Conservation (phyloP, 2,329 filamentous ascomycete species). For the Coniella lustricola region DNA sequence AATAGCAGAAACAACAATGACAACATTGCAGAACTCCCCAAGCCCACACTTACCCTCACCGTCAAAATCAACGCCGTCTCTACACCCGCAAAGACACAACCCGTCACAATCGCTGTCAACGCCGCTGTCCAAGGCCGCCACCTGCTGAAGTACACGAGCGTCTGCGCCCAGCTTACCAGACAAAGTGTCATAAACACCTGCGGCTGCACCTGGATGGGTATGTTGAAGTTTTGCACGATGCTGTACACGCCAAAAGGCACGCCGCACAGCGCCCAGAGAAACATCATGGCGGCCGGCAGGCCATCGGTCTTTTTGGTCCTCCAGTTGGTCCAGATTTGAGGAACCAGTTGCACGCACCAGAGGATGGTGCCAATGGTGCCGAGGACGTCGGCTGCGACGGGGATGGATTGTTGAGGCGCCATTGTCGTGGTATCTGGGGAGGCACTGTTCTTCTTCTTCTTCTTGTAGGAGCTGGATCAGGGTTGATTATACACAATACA, state of each 20-base stretch:
- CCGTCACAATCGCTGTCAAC: conserved; percentile 32
- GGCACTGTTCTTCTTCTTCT: too few relatives aligned
- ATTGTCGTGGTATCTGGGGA: not conserved
- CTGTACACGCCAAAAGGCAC: conserved; percentile 35
- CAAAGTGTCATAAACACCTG: conserved; percentile 33
- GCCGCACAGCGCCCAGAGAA: conserved; percentile 53
- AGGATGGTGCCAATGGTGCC: conserved; percentile 28
- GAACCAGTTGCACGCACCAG: conserved; percentile 34
- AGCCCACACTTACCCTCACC: conserved; percentile 36
- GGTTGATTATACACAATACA: too few relatives aligned
- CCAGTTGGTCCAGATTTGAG: conserved; percentile 55
- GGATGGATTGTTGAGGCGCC: conserved; percentile 12
- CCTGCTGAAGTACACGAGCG: conserved; percentile 32
- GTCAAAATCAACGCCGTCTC: conserved; percentile 52
- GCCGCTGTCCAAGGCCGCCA: conserved; percentile 42
- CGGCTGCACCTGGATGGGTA: conserved; percentile 37
- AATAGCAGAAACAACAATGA: not conserved
- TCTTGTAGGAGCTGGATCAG: too few relatives aligned
- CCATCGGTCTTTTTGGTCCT: conserved; percentile 54
- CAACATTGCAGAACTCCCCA: too few relatives aligned
- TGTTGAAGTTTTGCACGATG: conserved; percentile 34
- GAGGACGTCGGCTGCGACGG: conserved; percentile 14
- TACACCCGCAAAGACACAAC: conserved; percentile 41
- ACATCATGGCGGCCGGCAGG: conserved; percentile 53
- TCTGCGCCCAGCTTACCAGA: conserved; percentile 32